Evolutionary conservation across 2,329 filamentous ascomycete genomes (phyloP), one percentile per base, ranked within the genome.

Genomic region (Dactylella cylindrospora): DNA sequence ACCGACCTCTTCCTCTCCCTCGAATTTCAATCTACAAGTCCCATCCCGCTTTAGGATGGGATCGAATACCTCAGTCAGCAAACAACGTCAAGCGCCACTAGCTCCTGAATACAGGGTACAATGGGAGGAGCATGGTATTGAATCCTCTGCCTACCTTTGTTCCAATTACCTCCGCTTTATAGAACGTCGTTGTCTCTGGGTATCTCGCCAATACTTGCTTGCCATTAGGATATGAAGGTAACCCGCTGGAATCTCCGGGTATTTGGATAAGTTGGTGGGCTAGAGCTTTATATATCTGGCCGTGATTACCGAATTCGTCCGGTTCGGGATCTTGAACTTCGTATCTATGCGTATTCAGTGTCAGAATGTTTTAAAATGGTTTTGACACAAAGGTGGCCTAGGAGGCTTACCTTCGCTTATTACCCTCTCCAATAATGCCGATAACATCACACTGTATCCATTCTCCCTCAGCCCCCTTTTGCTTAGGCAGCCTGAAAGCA

Each of bases 121-220:
- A 13, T 23, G 8, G n/a, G 29, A n/a, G n/a, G 28, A 19, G 8
- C 2, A 10, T 73, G 71, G 64, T 76, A 77, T 47, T 23, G 31
- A 28, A 51, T 22, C n/a, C 39, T 72, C 71, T 38, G 76, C 75
- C 65, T 76, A 78, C 68, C 74, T 84, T 76, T 76, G 81, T 84
- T 28, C 84, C 84, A 73, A 88, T 85, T 6, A 91, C 87, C 67
- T 90, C 86, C 1, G 88, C 88, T 70, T 86, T 84, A 72, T 93
- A 93, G 68, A 93, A 91, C 0, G 86, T 90, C 1, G 88, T 90
- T 0, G 88, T 91, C 68, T 89, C 84, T 0, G 88, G 88, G 69
- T 93, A 93, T 55, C 89, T 76, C 0, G 88, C 88, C 54, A 91
- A 76, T 6, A 91, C 87, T 38, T 83, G 80, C 70, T 85, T 87